A percentile compares a stretch with the other conserved stretches of the same genome.
Evolutionary conservation across 805 yeast species (phyloP).

Genomic region (Sungouiella blattae): DNA sequence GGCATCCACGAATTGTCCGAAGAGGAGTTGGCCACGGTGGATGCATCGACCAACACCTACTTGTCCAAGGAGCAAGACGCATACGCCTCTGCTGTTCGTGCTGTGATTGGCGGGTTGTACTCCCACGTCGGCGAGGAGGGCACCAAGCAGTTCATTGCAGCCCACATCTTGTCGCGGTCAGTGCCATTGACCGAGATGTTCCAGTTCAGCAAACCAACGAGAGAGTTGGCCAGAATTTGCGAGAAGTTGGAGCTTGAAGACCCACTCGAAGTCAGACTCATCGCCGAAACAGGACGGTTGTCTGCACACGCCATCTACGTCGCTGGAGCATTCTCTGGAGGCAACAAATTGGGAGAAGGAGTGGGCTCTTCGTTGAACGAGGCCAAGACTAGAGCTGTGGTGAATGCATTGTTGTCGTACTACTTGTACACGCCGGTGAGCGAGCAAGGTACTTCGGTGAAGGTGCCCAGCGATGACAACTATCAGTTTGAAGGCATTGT

Average conservation of each 20-base stretch:
- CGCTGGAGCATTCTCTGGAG: conserved; percentile 88
- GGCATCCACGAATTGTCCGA: conserved; percentile 47
- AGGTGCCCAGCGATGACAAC: conserved; percentile 57
- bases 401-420: conserved; percentile 86
- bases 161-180: conserved; percentile 79
- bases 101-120: conserved; percentile 80
- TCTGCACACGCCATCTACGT: conserved; percentile 81
- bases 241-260: conserved; percentile 67
- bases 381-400: conserved; percentile 90
- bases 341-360: conserved; percentile 85
- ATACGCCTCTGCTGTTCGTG: conserved; percentile 70
- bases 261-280: conserved; percentile 70
- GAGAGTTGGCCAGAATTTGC: conserved; percentile 76
- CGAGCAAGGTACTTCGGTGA: conserved; percentile 36
- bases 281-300: conserved; percentile 91
- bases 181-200: conserved; percentile 72
- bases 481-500: conserved; percentile 40
- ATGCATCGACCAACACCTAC: conserved; percentile 17
- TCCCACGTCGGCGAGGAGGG: conserved; percentile 64
- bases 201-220: conserved; percentile 78
- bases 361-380: conserved; percentile 87
- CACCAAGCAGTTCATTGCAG: conserved; percentile 65
- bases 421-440: conserved; percentile 83
- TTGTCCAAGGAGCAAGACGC: conserved; percentile 42
- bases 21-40: conserved; percentile 17